A percentile compares a stretch with the other conserved stretches of the same genome.
Evolutionary conservation across 1,139 yeast genomes (phyloP).

Genomic region (Kodamaea alishanica): DNA sequence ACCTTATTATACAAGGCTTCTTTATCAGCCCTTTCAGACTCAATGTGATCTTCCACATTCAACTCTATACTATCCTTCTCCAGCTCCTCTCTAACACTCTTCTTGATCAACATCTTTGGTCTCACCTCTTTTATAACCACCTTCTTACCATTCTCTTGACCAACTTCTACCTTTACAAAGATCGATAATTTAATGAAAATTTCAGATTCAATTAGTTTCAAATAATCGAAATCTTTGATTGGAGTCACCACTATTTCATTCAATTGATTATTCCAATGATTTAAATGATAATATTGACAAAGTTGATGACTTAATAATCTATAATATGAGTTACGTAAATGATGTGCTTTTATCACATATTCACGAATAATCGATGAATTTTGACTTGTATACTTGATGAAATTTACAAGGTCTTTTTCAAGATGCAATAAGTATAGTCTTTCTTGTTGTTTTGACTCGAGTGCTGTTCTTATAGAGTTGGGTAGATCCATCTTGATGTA

Average conservation of each 20-base stretch:
- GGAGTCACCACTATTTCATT: constrained; percentile 29
- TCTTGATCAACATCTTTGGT: constrained; percentile 20
- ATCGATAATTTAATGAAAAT: not conserved
- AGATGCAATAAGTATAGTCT: constrained; percentile 50
- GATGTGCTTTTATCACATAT: constrained; percentile 20
- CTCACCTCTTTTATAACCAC: constrained; percentile 5
- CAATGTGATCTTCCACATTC: constrained; percentile 13
- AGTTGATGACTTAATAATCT: constrained; percentile 64
- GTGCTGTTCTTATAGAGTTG: constrained; percentile 28
- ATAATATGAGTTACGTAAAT: constrained; percentile 63
- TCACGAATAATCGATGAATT: constrained; percentile 8
- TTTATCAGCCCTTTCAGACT: constrained; percentile 26
- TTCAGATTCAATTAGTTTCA: not conserved
- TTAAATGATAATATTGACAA: constrained; percentile 60
- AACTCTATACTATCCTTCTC: not conserved
- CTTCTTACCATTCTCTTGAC: constrained; percentile 5
- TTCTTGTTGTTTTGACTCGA: constrained; percentile 43
- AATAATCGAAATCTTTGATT: constrained; percentile 18
- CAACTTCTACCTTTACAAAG: not conserved
- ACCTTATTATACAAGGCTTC: constrained; percentile 43
- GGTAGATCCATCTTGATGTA: constrained; percentile 9
- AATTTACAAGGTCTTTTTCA: constrained; percentile 45
- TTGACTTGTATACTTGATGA: constrained; percentile 21
- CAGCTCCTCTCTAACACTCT: constrained; percentile 7
- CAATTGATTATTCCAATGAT: constrained; percentile 26